Conservation (phyloP, 192 early-diverging fungal species). For the Coemansia sp. region DNA sequence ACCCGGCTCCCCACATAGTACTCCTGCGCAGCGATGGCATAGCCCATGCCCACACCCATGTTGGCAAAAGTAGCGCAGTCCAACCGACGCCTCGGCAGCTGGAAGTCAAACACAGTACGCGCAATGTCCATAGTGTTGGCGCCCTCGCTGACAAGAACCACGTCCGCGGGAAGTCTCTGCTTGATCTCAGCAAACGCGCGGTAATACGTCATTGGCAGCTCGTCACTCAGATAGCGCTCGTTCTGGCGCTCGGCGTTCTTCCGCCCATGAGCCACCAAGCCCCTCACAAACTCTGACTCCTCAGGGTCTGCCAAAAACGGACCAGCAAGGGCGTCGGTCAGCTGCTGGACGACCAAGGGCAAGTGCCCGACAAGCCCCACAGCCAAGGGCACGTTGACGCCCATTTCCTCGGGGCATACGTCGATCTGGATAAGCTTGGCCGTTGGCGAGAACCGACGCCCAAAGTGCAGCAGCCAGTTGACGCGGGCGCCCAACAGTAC, state of each 20-base stretch:
- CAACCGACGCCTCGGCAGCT: conserved; percentile 63
- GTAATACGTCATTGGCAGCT: conserved; percentile 66
- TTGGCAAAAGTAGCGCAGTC: conserved; percentile 77
- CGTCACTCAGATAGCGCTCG: conserved; percentile 45
- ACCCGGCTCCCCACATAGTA: conserved; percentile 56
- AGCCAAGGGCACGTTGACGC: conserved; percentile 57
- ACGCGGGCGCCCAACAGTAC: conserved; percentile 68
- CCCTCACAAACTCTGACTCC: conserved; percentile 19
- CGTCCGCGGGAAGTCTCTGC: conserved; percentile 52
- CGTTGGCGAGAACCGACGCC: conserved; percentile 55
- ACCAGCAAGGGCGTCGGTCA: conserved; percentile 29
- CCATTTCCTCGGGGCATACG: conserved; percentile 66
- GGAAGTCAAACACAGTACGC: conserved; percentile 67
- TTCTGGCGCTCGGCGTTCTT: conserved; percentile 53
- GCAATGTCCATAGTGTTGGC: conserved; percentile 84
- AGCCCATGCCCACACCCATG: conserved; percentile 82
- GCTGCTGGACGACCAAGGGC: conserved; percentile 59
- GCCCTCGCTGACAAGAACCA: conserved; percentile 73
- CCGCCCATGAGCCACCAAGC: conserved; percentile 38
- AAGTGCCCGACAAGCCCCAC: conserved; percentile 67
- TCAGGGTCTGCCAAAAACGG: conserved; percentile 28
- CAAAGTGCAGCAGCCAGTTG: conserved; percentile 82
- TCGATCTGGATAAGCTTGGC: conserved; percentile 77
- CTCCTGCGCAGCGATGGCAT: conserved; percentile 69
- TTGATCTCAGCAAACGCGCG: conserved; percentile 72